Evolutionary conservation across 2,329 filamentous ascomycete species (phyloP), one percentile per base, ranked within the genome.

Genomic region (Huntiella savannae): DNA sequence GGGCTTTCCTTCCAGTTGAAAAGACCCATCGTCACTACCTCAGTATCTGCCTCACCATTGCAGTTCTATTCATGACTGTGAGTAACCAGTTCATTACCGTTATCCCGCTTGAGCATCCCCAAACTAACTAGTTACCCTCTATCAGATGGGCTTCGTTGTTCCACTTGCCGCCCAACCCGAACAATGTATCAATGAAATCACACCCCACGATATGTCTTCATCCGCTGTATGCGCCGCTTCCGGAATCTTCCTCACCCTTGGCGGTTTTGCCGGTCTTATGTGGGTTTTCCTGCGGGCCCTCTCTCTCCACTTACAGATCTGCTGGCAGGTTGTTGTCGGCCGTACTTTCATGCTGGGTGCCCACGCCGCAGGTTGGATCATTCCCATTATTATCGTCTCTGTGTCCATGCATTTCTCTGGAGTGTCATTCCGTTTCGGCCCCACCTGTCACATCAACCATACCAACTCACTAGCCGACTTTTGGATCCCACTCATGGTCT

Each of bases 231-330:
- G 91, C 59, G 91, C 86, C 4, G 80, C 86, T 50, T 94, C 87
- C 1, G 91, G 91, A 7, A 73, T 85, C 1, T 79, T 95, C 53
- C 65, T 98, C 43, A 71, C 96, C 43, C 73, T 87, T 28, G 91
- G 91, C 45, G 91, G 87, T 38, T 83, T 87, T 71, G 73, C 76
- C 28, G 82, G 79, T 40, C 75, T 85, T 32, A 77, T 93, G 61
- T 98, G 91, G 88, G 76, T 87, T 52, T 93, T 95, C 59, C 71
- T 95, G 50, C 77, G 91, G 52, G 82, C 88, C 0, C 64, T 96
- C 33, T 93, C 86, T 4, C 79, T 98, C 55, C 91, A 98, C 61
- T 75, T 98, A 19, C 91, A 96, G 61, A 95, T 98, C 53, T 95
- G 87, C 67, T 98, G 91, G 91, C 86, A 96, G 60, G 71, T 92